phyloP scores from a whole-genome alignment of 2,329 filamentous ascomycete genomes.

The Dactylellina drechsleri region DNA sequence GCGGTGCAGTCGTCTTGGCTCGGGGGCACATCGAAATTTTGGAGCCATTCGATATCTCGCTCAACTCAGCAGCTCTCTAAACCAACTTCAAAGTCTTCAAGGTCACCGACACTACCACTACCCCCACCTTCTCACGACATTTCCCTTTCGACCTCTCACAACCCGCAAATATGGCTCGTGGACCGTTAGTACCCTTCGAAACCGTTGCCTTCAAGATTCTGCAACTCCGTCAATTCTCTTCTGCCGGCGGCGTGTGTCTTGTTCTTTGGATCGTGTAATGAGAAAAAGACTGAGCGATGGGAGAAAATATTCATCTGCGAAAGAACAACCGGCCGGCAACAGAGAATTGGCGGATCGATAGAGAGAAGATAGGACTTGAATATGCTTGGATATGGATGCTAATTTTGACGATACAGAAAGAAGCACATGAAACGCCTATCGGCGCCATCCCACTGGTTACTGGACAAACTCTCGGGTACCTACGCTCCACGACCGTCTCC shows the following conservation, averaged over 20 bases:
- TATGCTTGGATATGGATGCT: conserved; percentile 34
- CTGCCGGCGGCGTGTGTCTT: conserved; percentile 19
- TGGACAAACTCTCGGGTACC: conserved; percentile 98
- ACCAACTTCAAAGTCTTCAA: conserved; percentile 50
- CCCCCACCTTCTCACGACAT: conserved; percentile 33
- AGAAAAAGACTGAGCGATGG: background rate
- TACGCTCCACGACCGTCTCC: conserved; percentile 77
- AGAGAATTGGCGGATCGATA: conserved; percentile 15
- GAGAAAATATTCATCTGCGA: conserved; percentile 10
- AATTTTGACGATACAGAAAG: conserved; percentile 66
- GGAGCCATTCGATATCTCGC: conserved; percentile 40
- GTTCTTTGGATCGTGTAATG: background rate
- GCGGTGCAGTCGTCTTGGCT: conserved; percentile 28
- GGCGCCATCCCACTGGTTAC: conserved; percentile 98
- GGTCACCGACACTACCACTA: conserved; percentile 45
- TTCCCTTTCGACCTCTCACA: conserved; percentile 38
- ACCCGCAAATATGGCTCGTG: conserved; percentile 53
- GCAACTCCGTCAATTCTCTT: conserved; percentile 26
- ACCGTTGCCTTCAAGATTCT: conserved; percentile 3
- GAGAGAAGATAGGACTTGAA: background rate
- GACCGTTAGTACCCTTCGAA: conserved; percentile 51
- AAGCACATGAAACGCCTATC: conserved; percentile 99
- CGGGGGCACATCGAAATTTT: conserved; percentile 53
- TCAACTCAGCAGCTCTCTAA: conserved; percentile 38
- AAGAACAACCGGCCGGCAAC: conserved; percentile 20